phyloP scores from a whole-genome alignment of 2,329 filamentous ascomycete genomes.

The Colletotrichum brevisporum region DNA sequence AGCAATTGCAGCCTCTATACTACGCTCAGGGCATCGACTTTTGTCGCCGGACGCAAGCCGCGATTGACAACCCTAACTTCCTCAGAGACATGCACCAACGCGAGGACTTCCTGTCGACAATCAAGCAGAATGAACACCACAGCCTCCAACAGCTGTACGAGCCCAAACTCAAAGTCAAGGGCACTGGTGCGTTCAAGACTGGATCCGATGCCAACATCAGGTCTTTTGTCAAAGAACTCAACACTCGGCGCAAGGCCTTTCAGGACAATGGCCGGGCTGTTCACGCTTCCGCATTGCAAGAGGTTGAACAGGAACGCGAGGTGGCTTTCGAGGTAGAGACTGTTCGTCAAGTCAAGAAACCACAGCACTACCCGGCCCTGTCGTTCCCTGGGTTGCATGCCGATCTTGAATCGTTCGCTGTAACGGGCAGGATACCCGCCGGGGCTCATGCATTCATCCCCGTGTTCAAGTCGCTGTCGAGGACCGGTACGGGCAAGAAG shows the following conservation, averaged over 20 bases:
- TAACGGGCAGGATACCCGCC: slow-evolving; percentile 58
- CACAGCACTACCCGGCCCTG: slow-evolving; percentile 54
- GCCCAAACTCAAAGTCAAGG: slow-evolving; percentile 40
- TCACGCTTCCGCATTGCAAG: slow-evolving; percentile 68
- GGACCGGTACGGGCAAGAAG: slow-evolving; percentile 52
- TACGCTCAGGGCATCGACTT: slow-evolving; percentile 73
- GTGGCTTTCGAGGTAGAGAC: slow-evolving; percentile 71
- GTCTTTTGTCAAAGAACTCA: slow-evolving; percentile 51
- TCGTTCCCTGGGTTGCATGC: slow-evolving; percentile 61
- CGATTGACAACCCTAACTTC: slow-evolving; percentile 57
- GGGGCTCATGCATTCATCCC: slow-evolving; percentile 54
- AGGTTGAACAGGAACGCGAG: slow-evolving; percentile 73
- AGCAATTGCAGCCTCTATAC: slow-evolving; percentile 72
- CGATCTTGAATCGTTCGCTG: slow-evolving; percentile 61
- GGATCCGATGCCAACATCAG: slow-evolving; percentile 42
- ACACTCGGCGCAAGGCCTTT: slow-evolving; percentile 46
- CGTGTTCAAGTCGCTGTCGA: slow-evolving; percentile 57
- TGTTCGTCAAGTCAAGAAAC: slow-evolving; percentile 68
- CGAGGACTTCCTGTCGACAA: slow-evolving; percentile 52
- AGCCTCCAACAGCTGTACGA: slow-evolving; percentile 72
- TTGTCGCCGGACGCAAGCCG: slow-evolving; percentile 67
- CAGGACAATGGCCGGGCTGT: slow-evolving; percentile 57
- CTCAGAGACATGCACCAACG: slow-evolving; percentile 52
- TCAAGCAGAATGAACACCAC: slow-evolving; percentile 69
- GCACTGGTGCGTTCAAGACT: slow-evolving; percentile 42